These are phyloP conservation scores for Pyrenula massariospora DNA, from an alignment of 495 filamentous ascomycete species.

Conservation along the genomic window DNA sequence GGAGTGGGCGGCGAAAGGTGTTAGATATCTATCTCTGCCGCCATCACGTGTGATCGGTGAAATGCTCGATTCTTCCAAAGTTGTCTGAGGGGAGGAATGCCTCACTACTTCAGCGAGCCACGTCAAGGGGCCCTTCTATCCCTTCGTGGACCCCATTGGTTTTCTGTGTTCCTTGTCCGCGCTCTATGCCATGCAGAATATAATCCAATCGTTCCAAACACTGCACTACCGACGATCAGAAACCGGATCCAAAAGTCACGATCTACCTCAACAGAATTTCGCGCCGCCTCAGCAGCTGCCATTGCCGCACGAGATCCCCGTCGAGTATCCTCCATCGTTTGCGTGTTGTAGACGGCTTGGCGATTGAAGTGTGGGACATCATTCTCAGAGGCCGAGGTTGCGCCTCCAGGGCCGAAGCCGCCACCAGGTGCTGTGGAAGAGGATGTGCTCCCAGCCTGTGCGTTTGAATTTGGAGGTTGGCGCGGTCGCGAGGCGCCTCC, in stretches of 20 bases:
- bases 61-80: no score
- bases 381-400: conserved; percentile 25
- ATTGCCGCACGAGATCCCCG: conserved; percentile 23
- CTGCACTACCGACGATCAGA: not conserved
- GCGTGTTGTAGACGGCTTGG: conserved; percentile 55
- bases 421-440: conserved; percentile 10
- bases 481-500: conserved; percentile 46
- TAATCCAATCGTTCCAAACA: not conserved
- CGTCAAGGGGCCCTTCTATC: not conserved
- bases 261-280: conserved; percentile 3
- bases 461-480: conserved; percentile 15
- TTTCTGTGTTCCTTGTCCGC: not conserved
- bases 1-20: no score
- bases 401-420: conserved; percentile 30
- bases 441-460: conserved; percentile 2
- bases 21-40: no score
- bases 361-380: conserved; percentile 54
- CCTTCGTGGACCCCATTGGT: not conserved
- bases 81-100: no score
- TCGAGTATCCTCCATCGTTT: conserved; percentile 48
- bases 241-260: not conserved
- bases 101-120: no score
- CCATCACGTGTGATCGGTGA: no score
- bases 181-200: not conserved
- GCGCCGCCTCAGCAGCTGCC: conserved; percentile 12